Evolutionary conservation across 345 rosid species (phyloP).

Genomic region (Hypericum perforatum): DNA sequence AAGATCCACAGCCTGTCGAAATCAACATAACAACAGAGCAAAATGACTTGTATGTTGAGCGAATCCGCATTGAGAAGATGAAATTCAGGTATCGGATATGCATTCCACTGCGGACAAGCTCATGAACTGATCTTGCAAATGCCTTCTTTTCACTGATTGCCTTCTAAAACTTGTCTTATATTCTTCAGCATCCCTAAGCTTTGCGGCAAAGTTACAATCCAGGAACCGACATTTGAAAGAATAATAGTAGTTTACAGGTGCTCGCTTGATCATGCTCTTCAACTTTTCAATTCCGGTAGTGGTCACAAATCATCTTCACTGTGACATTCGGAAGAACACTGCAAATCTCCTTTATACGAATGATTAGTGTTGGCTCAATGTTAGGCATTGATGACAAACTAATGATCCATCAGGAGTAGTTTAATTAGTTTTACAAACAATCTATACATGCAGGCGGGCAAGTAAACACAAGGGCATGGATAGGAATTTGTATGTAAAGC

Average conservation of each 20-base stretch:
- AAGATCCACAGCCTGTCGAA: conserved; percentile 62
- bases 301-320: too few species aligned
- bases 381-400: background rate
- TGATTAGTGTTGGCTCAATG: background rate
- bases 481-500: conserved; percentile 73
- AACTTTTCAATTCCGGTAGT: conserved; percentile 2
- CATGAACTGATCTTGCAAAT: background rate
- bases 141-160: conserved; percentile 8
- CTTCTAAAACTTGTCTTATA: conserved; percentile 6
- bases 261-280: conserved; percentile 7
- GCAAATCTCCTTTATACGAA: too few species aligned
- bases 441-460: conserved; percentile 39
- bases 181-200: conserved; percentile 48
- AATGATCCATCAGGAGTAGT: background rate
- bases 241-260: conserved; percentile 91
- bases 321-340: too few species aligned
- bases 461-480: conserved; percentile 44
- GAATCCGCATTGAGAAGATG: conserved; percentile 79
- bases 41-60: conserved; percentile 53
- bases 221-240: conserved; percentile 92
- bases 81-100: conserved; percentile 43
- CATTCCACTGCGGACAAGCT: background rate
- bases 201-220: conserved; percentile 64
- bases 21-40: conserved; percentile 34
- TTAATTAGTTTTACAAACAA: background rate